phyloP scores from a whole-genome alignment of 208 protist species.

The Crithidia brevicula region DNA sequence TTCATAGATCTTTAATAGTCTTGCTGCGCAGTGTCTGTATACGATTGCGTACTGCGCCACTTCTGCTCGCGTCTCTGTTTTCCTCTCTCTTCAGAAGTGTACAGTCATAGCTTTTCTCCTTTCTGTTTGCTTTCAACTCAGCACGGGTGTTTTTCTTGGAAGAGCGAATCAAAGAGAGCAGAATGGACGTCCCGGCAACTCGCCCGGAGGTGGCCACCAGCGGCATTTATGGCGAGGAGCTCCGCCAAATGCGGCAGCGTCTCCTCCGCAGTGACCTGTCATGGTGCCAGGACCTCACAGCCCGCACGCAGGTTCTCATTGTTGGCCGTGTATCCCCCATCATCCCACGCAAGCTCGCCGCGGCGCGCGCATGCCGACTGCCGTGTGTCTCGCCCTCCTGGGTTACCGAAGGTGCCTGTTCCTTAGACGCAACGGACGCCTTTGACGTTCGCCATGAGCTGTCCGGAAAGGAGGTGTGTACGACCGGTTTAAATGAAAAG shows the following conservation, averaged over 20 bases:
- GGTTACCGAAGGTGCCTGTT: conserved; percentile 50
- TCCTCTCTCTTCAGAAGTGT: too few species aligned
- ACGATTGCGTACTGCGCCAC: too few species aligned
- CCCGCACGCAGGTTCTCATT: conserved; percentile 52
- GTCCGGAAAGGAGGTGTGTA: conserved; percentile 48
- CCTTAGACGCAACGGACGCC: conserved; percentile 22
- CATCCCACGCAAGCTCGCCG: conserved; percentile 43
- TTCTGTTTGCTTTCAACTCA: too few species aligned
- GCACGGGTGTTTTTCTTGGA: too few species aligned
- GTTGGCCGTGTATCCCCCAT: conserved; percentile 30
- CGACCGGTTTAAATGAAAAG: conserved; percentile 34
- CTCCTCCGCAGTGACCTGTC: conserved; percentile 31
- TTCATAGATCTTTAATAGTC: too few species aligned
- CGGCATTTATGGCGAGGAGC: conserved; percentile 54
- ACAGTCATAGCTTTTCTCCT: too few species aligned
- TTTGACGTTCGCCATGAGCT: conserved; percentile 48
- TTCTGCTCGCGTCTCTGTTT: too few species aligned
- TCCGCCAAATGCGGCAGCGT: conserved; percentile 38
- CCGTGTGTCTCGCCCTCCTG: conserved; percentile 64
- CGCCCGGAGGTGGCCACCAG: conserved; percentile 64
- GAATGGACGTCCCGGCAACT: conserved; percentile 38
- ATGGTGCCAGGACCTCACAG: conserved; percentile 50
- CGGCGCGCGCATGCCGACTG: conserved; percentile 48
- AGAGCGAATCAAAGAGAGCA: too few species aligned
- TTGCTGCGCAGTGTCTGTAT: too few species aligned